Conservation (phyloP, 1,139 yeast species). For the Pichia sp. region DNA sequence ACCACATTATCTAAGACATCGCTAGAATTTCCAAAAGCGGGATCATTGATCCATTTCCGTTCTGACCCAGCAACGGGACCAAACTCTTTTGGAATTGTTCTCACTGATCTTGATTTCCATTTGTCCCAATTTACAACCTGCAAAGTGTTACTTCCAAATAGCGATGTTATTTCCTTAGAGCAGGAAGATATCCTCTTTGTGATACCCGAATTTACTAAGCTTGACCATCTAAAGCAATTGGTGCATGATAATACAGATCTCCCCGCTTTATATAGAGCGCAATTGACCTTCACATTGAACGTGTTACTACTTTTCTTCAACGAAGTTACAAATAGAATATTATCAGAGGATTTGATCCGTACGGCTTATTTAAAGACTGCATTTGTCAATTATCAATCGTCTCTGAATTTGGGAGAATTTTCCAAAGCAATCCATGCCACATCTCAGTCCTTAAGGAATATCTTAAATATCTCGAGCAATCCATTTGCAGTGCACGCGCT, state of each 20-base stretch:
- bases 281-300: slow-evolving; percentile 10
- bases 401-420: slow-evolving; percentile 8
- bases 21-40: slow-evolving; percentile 10
- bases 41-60: slow-evolving; percentile 14
- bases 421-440: slow-evolving; percentile 3
- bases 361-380: slow-evolving; percentile 9
- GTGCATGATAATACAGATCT: neutral
- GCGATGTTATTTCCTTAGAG: slow-evolving; percentile 9
- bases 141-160: slow-evolving; percentile 15
- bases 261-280: neutral
- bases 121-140: slow-evolving; percentile 6
- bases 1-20: slow-evolving; percentile 1
- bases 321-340: slow-evolving; percentile 4
- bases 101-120: slow-evolving; percentile 10
- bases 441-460: slow-evolving; percentile 9
- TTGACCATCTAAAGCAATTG: slow-evolving; percentile 1
- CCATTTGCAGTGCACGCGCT: slow-evolving; percentile 11
- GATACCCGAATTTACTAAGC: slow-evolving; percentile 13
- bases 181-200: slow-evolving; percentile 14
- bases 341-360: slow-evolving; percentile 7
- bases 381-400: slow-evolving; percentile 11
- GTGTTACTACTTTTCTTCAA: slow-evolving; percentile 7
- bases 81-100: slow-evolving; percentile 12
- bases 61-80: neutral
- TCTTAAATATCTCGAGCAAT: slow-evolving; percentile 5